Evolutionary conservation across 805 yeast genomes (phyloP), one percentile per base, ranked within the genome.

Genomic region (Yarrowia sp.): DNA sequence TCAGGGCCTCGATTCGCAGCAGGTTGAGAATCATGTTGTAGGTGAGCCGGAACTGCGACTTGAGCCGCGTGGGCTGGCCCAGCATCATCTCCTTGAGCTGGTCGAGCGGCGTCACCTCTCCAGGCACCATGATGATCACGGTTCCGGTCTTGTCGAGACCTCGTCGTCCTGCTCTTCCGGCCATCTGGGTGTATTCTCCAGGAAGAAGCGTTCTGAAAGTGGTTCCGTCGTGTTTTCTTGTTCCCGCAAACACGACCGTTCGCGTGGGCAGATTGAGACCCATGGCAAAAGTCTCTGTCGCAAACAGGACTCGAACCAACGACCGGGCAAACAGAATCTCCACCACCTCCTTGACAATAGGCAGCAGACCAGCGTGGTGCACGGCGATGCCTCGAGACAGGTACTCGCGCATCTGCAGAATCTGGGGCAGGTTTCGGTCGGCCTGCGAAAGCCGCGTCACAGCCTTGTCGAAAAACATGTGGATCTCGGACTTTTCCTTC

Each of bases 281-380:
- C 98, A 95, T 95, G 8, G 99, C 98, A 82, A 95, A 94, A 0
- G 99, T 95, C 77, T 95, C 99, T 0, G 99, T 95, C 0, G 99
- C 98, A 80, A 95, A 95, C 65, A 95, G 80, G 1, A 94, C 95
- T 76, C 92, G 92, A 50, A 95, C 90, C 66, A 94, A 81, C 0
- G 96, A 88, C 72, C 86, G 88, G 0, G 98, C 87, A 79, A 95
- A 95, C 58, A 95, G 78, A 67, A 95, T 93, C 78, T 95, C 99
- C 71, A 93, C 93, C 52, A 92, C 86, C 74, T 93, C 98, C 74
- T 93, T 93, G 34, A 93, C 96, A 47, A 93, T 93, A 0, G 98
- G 98, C 69, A 93, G 78, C 69, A 93, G 78, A 0, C 98, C 98
- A 75, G 97, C 96, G 78, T 93, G 98, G 75, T 93, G 98, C 1